These are phyloP conservation scores for Verticillium dahliae DNA, from an alignment of 2,329 filamentous ascomycete genomes.

Conservation along the genomic window DNA sequence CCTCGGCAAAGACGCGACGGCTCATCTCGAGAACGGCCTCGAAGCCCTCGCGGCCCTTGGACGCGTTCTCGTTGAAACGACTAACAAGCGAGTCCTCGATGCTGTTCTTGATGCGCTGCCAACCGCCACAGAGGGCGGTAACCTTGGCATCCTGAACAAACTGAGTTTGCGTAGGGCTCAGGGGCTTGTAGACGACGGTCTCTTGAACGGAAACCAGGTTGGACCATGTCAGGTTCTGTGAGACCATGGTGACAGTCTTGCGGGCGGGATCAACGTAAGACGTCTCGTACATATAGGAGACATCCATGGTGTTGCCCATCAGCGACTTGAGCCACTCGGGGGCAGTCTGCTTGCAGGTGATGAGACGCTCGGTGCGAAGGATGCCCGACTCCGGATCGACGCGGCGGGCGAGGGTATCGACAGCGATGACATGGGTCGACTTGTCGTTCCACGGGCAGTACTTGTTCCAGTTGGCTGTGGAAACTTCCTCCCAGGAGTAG, in stretches of 20 bases:
- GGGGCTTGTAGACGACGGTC: constrained; percentile 78
- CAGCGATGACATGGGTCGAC: constrained; percentile 91
- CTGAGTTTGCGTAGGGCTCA: constrained; percentile 55
- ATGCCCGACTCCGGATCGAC: constrained; percentile 52
- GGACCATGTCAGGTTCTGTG: constrained; percentile 86
- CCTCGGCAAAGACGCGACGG: constrained; percentile 82
- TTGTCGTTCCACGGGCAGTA: constrained; percentile 99
- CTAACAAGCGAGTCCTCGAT: constrained; percentile 90
- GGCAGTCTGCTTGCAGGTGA: constrained; percentile 56
- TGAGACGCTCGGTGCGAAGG: constrained; percentile 55
- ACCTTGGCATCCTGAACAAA: constrained; percentile 90
- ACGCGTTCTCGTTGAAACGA: constrained; percentile 85
- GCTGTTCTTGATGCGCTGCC: constrained; percentile 93
- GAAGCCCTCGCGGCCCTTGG: constrained; percentile 87
- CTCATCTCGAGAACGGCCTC: constrained; percentile 93
- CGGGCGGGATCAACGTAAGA: constrained; percentile 82
- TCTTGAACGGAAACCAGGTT: constrained; percentile 90
- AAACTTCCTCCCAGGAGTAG: constrained; percentile 99
- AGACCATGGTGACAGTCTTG: constrained; percentile 94
- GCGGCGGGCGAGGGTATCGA: constrained; percentile 78
- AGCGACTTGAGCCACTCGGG: constrained; percentile 77
- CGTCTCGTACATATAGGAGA: constrained; percentile 87
- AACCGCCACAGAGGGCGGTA: constrained; percentile 89
- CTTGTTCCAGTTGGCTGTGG: constrained; percentile 95
- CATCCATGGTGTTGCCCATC: constrained; percentile 66